phyloP scores from a whole-genome alignment of 2,329 filamentous ascomycete genomes.

The Metarhizium anisopliae region DNA sequence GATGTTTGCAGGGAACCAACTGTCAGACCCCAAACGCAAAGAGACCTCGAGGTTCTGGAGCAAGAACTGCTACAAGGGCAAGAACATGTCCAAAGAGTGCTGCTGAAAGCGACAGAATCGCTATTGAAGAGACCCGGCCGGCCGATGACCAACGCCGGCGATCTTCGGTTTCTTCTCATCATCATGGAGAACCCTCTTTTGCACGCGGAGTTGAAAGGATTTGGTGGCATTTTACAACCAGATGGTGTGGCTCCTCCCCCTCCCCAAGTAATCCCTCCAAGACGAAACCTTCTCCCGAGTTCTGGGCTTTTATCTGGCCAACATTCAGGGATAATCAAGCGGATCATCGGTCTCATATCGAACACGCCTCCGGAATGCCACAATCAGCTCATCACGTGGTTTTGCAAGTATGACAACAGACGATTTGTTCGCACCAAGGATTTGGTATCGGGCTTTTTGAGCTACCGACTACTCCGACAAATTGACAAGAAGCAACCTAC shows the following conservation, averaged over 20 bases:
- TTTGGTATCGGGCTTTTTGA: constrained; percentile 68
- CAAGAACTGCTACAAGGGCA: constrained; percentile 46
- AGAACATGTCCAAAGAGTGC: constrained; percentile 55
- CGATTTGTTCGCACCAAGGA: constrained; percentile 70
- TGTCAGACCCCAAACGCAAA: constrained; percentile 24
- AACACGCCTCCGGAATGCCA: constrained; percentile 70
- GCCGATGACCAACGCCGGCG: constrained; percentile 55
- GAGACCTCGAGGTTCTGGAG: constrained; percentile 36
- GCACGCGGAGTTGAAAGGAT: constrained; percentile 34
- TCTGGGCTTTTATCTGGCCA: constrained; percentile 47
- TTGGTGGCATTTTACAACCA: constrained; percentile 30
- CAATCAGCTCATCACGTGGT: constrained; percentile 68
- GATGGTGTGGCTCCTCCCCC: constrained; percentile 8
- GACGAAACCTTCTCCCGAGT: constrained; percentile 14
- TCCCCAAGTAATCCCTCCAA: neutral
- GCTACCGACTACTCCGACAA: constrained; percentile 66
- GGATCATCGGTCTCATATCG: constrained; percentile 70
- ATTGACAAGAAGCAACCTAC: constrained; percentile 55
- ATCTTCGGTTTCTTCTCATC: constrained; percentile 71
- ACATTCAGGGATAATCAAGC: constrained; percentile 78
- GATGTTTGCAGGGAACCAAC: constrained; percentile 27
- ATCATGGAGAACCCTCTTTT: constrained; percentile 72
- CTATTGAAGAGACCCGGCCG: constrained; percentile 72
- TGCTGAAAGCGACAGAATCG: constrained; percentile 72
- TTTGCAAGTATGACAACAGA: constrained; percentile 57